Percentiles rank a stretch among this genome's conserved stretches.
Evolutionary conservation across 2,329 filamentous ascomycete genomes (phyloP).

Genomic region (Endothia cerciana): DNA sequence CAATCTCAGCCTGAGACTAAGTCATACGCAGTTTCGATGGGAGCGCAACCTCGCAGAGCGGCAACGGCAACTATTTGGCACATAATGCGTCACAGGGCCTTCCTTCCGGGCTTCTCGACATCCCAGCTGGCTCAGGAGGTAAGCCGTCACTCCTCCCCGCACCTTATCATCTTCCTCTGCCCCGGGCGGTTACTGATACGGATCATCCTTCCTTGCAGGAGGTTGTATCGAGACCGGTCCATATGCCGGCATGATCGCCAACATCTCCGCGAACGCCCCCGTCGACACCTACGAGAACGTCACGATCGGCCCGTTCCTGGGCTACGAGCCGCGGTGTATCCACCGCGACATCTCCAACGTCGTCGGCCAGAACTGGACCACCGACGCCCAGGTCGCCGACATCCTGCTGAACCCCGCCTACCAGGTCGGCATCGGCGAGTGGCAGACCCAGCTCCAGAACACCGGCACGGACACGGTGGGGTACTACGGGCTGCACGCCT

Average conservation of each 20-base stretch:
- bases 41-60: slow-evolving; percentile 49
- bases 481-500: slow-evolving; percentile 36
- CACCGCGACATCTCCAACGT: slow-evolving; percentile 8
- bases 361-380: slow-evolving; percentile 12
- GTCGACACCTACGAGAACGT: slow-evolving; percentile 13
- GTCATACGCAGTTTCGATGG: slow-evolving; percentile 55
- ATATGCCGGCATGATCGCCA: background rate
- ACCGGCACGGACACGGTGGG: slow-evolving; percentile 8
- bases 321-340: slow-evolving; percentile 13
- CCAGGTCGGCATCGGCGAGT: slow-evolving; percentile 11
- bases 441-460: slow-evolving; percentile 15
- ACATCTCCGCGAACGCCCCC: slow-evolving; percentile 10
- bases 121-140: slow-evolving; percentile 13
- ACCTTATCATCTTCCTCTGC: background rate
- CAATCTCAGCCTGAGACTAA: background rate
- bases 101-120: slow-evolving; percentile 5
- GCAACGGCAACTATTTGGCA: slow-evolving; percentile 41
- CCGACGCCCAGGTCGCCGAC: slow-evolving; percentile 8
- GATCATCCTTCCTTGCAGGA: background rate
- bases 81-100: slow-evolving; percentile 3
- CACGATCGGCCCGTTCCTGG: slow-evolving; percentile 3
- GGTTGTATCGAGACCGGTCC: slow-evolving; percentile 15
- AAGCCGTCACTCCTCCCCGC: background rate
- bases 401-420: slow-evolving; percentile 9
- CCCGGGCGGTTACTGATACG: no score